Conservation (phyloP, 768 basidiomycete genomes). For the Asterophora lycoperdoides region DNA sequence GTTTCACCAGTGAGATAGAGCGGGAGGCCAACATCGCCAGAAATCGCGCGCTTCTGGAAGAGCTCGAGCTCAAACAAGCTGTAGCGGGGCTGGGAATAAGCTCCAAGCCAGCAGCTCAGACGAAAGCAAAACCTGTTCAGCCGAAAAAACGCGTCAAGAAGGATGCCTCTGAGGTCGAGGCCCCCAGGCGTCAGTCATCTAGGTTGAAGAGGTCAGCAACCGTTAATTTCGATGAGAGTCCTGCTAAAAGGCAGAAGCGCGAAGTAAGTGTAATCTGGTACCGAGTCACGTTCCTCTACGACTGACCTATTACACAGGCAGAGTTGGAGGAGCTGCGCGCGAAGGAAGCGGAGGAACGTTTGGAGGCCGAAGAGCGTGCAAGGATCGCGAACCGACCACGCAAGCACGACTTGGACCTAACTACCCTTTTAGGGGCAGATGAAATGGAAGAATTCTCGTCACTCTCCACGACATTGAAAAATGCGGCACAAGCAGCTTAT, state of each 20-base stretch:
- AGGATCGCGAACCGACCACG: constrained; percentile 66
- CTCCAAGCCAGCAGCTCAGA: constrained; percentile 28
- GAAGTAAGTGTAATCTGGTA: constrained; percentile 37
- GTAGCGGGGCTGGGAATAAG: constrained; percentile 44
- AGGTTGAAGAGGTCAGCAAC: constrained; percentile 43
- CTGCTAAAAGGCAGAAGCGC: constrained; percentile 59
- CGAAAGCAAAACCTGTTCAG: constrained; percentile 59
- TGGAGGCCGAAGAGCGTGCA: constrained; percentile 58
- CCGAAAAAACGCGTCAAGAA: constrained; percentile 52
- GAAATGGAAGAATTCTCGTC: constrained; percentile 41
- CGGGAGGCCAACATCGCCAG: constrained; percentile 80
- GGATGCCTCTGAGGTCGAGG: constrained; percentile 38
- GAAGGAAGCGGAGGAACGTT: constrained; percentile 57
- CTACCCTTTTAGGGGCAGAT: constrained; percentile 50
- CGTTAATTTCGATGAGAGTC: constrained; percentile 60
- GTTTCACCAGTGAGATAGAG: constrained; percentile 51
- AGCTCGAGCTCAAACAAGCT: constrained; percentile 63
- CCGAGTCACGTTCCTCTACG: background rate
- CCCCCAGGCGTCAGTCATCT: constrained; percentile 63
- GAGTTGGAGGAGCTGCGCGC: constrained; percentile 46
- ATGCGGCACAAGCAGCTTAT: constrained; percentile 31
- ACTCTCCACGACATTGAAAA: constrained; percentile 43
- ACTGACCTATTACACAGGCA: constrained; percentile 28
- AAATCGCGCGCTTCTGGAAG: constrained; percentile 69
- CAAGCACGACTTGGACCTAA: constrained; percentile 59